These are phyloP conservation scores for Globisporangium takayamanum DNA, from an alignment of 352 stramenopile genomes.

Conservation along the genomic window DNA sequence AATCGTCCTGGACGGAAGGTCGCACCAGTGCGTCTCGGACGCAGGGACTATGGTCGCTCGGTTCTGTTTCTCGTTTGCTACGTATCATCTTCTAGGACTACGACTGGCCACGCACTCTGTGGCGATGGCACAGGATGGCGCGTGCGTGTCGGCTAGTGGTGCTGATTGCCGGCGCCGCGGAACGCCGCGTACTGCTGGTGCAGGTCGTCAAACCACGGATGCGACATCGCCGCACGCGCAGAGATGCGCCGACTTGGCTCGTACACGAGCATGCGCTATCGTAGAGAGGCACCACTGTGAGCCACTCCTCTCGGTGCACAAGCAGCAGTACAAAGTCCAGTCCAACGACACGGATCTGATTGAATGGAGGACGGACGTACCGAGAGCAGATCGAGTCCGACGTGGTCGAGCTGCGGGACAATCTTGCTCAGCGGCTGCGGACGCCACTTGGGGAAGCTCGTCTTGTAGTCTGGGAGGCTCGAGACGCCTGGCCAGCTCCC, in stretches of 20 bases:
- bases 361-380: constrained; percentile 21
- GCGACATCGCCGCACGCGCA: constrained; percentile 68
- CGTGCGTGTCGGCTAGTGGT: constrained; percentile 24
- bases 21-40: too few relatives aligned
- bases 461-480: constrained; percentile 96
- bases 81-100: not conserved
- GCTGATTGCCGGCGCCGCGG: constrained; percentile 32
- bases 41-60: too few relatives aligned
- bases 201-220: constrained; percentile 82
- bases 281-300: not conserved
- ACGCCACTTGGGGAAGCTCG: constrained; percentile 96
- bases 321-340: too few relatives aligned
- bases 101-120: too few relatives aligned
- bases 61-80: not conserved
- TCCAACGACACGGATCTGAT: too few relatives aligned
- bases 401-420: constrained; percentile 73
- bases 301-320: not conserved
- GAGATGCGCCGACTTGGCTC: constrained; percentile 77
- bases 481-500: constrained; percentile 95
- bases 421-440: constrained; percentile 86
- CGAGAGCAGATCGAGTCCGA: constrained; percentile 77
- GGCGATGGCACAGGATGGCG: too few relatives aligned
- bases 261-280: constrained; percentile 72
- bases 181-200: constrained; percentile 71
- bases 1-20: too few relatives aligned